Evolutionary conservation across 2,329 filamentous ascomycete species (phyloP).

Genomic region (Cladobotryum mycophilum): DNA sequence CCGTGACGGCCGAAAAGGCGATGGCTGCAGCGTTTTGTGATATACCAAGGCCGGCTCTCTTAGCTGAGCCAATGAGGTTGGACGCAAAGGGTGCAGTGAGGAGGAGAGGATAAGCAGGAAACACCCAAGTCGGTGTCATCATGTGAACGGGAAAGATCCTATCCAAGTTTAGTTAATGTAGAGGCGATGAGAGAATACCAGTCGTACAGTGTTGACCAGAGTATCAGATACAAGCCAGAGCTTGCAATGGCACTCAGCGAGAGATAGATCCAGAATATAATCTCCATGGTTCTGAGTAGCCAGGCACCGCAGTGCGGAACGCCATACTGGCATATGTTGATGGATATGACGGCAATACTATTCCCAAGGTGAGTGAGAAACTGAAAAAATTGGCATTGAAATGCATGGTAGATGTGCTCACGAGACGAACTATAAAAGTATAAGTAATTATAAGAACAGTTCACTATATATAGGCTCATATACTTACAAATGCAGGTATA

Average conservation of each 20-base stretch:
- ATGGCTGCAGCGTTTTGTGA: constrained; percentile 38
- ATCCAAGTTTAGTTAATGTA: neutral
- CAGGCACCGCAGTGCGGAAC: constrained; percentile 55
- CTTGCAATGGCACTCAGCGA: constrained; percentile 61
- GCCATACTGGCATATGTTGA: constrained; percentile 74
- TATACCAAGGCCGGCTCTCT: constrained; percentile 8
- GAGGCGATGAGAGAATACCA: neutral
- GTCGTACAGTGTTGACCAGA: constrained; percentile 56
- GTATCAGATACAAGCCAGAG: constrained; percentile 65
- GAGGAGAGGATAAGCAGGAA: constrained; percentile 75
- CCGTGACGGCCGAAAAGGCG: constrained; percentile 41
- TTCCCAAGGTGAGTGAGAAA: constrained; percentile 34
- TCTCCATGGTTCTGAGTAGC: constrained; percentile 53
- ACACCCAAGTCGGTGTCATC: constrained; percentile 87
- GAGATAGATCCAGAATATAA: constrained; percentile 70
- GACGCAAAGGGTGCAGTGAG: constrained; percentile 69
- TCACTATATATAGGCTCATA: neutral
- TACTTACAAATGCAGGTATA: constrained; percentile 55
- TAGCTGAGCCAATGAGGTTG: constrained; percentile 42
- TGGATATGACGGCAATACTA: constrained; percentile 63
- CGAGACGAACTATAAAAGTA: constrained; percentile 34
- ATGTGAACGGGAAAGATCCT: constrained; percentile 61
- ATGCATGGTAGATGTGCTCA: constrained; percentile 20
- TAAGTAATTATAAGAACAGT: neutral
- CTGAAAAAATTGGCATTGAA: neutral